Percentiles rank a stretch among this genome's conserved stretches.
phyloP scores from a whole-genome alignment of 1,284 basidiomycete species.

The Ustilago shanxiensis region DNA sequence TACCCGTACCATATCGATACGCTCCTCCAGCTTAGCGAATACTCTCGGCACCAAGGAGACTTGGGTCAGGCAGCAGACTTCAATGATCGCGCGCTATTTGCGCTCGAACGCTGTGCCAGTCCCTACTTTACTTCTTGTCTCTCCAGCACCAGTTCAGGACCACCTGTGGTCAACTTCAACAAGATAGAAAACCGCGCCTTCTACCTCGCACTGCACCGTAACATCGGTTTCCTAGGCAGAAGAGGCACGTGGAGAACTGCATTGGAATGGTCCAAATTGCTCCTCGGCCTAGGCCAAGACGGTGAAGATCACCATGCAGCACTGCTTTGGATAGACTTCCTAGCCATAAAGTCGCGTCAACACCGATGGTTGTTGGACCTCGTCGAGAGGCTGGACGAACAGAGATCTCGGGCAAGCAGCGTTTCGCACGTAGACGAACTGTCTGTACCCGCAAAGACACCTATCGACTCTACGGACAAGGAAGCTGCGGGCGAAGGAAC shows the following conservation, averaged over 20 bases:
- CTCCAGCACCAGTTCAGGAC: constrained; percentile 54
- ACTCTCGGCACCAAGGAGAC: constrained; percentile 67
- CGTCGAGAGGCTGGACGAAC: constrained; percentile 52
- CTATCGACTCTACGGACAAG: constrained; percentile 51
- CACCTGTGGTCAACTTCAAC: constrained; percentile 61
- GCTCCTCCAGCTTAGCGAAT: constrained; percentile 65
- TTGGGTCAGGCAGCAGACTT: constrained; percentile 67
- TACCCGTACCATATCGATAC: constrained; percentile 69
- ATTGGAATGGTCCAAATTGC: constrained; percentile 67
- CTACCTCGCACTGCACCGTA: constrained; percentile 65
- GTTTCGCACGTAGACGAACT: constrained; percentile 36
- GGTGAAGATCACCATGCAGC: constrained; percentile 66
- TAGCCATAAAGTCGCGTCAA: constrained; percentile 65
- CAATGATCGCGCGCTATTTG: constrained; percentile 66
- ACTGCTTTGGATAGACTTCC: constrained; percentile 68
- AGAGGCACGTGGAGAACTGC: constrained; percentile 68
- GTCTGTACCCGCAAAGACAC: constrained; percentile 43
- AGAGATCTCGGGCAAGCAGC: constrained; percentile 17
- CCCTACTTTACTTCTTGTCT: constrained; percentile 62
- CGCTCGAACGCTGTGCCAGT: constrained; percentile 62
- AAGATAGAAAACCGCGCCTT: constrained; percentile 67
- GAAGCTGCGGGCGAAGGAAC: constrained; percentile 36
- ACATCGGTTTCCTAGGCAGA: constrained; percentile 63
- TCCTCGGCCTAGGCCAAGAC: constrained; percentile 58
- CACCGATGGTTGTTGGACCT: constrained; percentile 63